Evolutionary conservation across 192 early-diverging fungal genomes (phyloP).

Genomic region (Podila epicladia): DNA sequence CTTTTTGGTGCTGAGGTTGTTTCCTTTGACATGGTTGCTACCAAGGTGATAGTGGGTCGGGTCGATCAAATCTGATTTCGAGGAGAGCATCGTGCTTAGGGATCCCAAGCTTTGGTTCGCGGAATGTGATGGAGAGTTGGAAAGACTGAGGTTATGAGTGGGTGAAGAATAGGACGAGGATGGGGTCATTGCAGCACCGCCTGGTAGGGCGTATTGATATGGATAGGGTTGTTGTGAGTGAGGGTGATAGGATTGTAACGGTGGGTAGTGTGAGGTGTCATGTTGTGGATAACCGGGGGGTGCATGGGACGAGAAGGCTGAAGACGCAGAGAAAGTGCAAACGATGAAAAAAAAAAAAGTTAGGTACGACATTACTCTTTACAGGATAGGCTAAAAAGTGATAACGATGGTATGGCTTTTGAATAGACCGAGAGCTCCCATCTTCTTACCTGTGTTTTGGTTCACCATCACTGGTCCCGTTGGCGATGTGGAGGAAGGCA

Average conservation of each 20-base stretch:
- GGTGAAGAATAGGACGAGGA: conserved; percentile 1
- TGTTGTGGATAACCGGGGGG: not conserved
- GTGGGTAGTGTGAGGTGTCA: not conserved
- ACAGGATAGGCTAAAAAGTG: not conserved
- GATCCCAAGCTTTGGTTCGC: not conserved
- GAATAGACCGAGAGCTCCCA: not conserved
- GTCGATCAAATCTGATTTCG: conserved; percentile 3
- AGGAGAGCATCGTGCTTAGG: not conserved
- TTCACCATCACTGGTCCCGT: not conserved
- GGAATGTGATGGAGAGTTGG: not conserved
- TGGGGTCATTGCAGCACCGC: not conserved
- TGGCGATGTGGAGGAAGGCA: not conserved
- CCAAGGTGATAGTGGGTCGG: not conserved
- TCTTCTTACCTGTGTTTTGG: not conserved
- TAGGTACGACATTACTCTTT: not conserved
- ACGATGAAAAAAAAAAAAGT: not conserved
- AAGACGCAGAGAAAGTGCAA: not conserved
- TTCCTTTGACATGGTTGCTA: conserved; percentile 1
- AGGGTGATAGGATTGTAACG: not conserved
- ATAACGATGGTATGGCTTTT: not conserved
- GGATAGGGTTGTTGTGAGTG: not conserved
- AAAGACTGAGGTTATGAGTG: not conserved
- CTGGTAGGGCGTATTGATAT: not conserved
- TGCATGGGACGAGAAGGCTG: not conserved
- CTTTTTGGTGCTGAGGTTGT: conserved; percentile 8